Conservation (phyloP, 2,329 filamentous ascomycete genomes). For the Colletotrichum tropicicola region DNA sequence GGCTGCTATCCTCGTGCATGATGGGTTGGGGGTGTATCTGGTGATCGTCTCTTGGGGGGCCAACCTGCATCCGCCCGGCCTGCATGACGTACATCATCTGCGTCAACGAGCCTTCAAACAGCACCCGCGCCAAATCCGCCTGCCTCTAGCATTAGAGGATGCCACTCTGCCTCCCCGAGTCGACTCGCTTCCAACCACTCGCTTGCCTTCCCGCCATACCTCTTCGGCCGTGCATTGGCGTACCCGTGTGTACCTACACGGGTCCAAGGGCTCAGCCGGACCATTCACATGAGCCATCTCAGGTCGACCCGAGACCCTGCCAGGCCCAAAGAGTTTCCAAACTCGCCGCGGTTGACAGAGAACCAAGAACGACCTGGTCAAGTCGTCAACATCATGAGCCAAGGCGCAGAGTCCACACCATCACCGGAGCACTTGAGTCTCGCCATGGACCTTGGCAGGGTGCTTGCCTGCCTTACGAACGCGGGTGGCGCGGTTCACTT, state of each 20-base stretch:
- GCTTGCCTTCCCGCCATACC: slow-evolving; percentile 24
- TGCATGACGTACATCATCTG: slow-evolving; percentile 32
- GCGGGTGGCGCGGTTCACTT: slow-evolving; percentile 26
- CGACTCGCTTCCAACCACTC: slow-evolving; percentile 17
- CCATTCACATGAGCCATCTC: slow-evolving; percentile 19
- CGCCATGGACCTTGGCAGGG: not conserved
- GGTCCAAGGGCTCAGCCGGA: slow-evolving; percentile 24
- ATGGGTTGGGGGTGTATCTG: slow-evolving; percentile 32
- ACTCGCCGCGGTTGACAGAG: not conserved
- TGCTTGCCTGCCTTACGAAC: not conserved
- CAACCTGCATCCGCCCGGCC: slow-evolving; percentile 18
- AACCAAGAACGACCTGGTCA: not conserved
- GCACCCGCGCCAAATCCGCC: slow-evolving; percentile 16
- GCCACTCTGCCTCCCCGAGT: not conserved
- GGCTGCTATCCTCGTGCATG: slow-evolving; percentile 10
- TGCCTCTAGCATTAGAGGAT: not conserved
- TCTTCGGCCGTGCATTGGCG: slow-evolving; percentile 29
- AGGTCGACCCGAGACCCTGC: not conserved
- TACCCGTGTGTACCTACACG: slow-evolving; percentile 19
- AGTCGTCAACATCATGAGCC: not conserved
- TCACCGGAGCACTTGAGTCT: not conserved
- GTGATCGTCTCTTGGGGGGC: slow-evolving; percentile 28
- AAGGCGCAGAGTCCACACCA: not conserved
- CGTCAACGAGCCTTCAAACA: slow-evolving; percentile 17
- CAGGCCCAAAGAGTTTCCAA: not conserved